phyloP scores from a whole-genome alignment of 208 protist genomes.

The Trypanosoma grayi region DNA sequence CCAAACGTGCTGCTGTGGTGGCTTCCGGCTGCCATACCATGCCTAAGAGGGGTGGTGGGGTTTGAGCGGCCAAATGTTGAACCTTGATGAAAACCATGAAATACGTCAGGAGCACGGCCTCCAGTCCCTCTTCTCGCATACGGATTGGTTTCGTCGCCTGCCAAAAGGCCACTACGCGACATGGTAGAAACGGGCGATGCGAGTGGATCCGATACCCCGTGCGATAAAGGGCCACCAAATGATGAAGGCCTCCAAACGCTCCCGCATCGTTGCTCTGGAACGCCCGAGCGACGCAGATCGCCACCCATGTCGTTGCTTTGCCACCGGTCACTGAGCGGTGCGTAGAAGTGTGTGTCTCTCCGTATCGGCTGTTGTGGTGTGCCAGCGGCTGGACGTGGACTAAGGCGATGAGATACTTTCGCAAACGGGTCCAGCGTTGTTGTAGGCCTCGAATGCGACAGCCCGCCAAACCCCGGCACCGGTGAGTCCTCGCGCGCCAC shows the following conservation, averaged over 20 bases:
- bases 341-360: neutral
- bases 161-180: constrained; percentile 14
- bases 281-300: neutral
- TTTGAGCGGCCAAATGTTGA: neutral
- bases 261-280: constrained; percentile 1
- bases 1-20: neutral
- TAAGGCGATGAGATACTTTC: constrained; percentile 10
- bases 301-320: constrained; percentile 14
- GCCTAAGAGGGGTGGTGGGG: neutral
- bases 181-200: constrained; percentile 17
- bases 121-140: neutral
- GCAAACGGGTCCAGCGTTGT: constrained; percentile 20
- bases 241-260: constrained; percentile 15
- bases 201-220: constrained; percentile 5
- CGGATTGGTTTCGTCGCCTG: constrained; percentile 6
- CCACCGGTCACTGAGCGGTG: constrained; percentile 19
- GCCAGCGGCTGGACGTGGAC: neutral
- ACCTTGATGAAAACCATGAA: constrained; percentile 4
- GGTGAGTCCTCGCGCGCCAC: constrained; percentile 16
- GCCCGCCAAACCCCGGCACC: neutral
- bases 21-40: neutral
- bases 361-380: neutral
- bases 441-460: neutral
- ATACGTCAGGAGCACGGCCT: neutral
- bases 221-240: neutral